Evolutionary conservation across 495 filamentous ascomycete species (phyloP).

Genomic region (Penicillium atrosanguineum): DNA sequence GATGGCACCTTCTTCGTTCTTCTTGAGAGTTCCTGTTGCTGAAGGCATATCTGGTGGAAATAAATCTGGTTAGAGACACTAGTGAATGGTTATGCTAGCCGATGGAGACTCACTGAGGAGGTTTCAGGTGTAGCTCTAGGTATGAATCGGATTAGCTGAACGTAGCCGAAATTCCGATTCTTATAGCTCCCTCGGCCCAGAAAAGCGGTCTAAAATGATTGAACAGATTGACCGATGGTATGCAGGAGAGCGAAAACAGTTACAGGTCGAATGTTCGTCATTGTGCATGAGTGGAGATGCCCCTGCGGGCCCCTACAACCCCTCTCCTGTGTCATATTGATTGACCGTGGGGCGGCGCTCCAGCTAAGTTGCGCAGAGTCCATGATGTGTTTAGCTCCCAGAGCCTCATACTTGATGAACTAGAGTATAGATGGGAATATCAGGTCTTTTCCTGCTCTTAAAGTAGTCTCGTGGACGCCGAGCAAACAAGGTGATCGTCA

Average conservation of each 20-base stretch:
- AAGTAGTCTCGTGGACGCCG: not conserved
- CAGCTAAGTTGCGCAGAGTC: not conserved
- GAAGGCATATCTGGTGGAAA: slow-evolving; percentile 2
- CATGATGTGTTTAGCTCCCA: not conserved
- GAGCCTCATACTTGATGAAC: not conserved
- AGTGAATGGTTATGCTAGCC: not conserved
- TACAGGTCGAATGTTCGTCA: not conserved
- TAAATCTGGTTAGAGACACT: not conserved
- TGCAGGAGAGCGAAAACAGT: not conserved
- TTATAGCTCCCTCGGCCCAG: not conserved
- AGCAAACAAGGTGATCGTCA: not conserved
- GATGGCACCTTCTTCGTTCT: slow-evolving; percentile 8
- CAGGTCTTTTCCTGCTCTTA: not conserved
- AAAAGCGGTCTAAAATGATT: not conserved
- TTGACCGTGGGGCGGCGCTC: not conserved
- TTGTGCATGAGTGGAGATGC: not conserved
- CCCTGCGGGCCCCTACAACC: not conserved
- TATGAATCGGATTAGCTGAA: not conserved
- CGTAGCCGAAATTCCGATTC: not conserved
- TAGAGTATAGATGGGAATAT: not conserved
- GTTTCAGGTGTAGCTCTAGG: not conserved
- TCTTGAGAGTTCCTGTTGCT: slow-evolving; percentile 8
- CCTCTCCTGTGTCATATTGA: not conserved
- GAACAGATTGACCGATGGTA: not conserved
- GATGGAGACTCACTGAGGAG: not conserved